Conservation (phyloP, 2,329 filamentous ascomycete genomes). For the Penicillium decumbens region DNA sequence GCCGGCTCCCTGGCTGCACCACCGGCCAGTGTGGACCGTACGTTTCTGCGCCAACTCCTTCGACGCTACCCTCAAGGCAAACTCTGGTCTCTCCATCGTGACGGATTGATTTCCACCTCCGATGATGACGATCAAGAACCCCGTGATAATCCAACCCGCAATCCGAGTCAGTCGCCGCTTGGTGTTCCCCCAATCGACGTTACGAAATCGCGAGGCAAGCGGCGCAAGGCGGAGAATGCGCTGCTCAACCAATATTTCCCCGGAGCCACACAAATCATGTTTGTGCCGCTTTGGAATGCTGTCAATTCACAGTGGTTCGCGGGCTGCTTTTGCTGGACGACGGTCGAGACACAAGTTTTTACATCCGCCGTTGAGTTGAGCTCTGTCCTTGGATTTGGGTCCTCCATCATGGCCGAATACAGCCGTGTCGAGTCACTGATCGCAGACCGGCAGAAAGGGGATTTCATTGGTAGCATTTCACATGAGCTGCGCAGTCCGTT, state of each 20-base stretch:
- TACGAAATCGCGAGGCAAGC: slow-evolving; percentile 23
- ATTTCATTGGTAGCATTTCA: slow-evolving; percentile 44
- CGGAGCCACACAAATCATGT: slow-evolving; percentile 46
- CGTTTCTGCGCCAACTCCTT: slow-evolving; percentile 35
- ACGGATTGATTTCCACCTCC: slow-evolving; percentile 42
- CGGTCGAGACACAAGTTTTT: slow-evolving; percentile 35
- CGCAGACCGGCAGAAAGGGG: slow-evolving; percentile 42
- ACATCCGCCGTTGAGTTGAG: slow-evolving; percentile 37
- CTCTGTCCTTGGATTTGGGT: slow-evolving; percentile 41
- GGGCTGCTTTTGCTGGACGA: slow-evolving; percentile 45
- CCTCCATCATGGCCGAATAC: slow-evolving; percentile 43
- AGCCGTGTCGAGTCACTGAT: slow-evolving; percentile 42
- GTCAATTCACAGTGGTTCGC: slow-evolving; percentile 46
- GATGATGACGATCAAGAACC: slow-evolving; percentile 42
- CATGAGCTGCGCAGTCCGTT: slow-evolving; percentile 43
- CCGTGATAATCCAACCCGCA: slow-evolving; percentile 9
- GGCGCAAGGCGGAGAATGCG: slow-evolving; percentile 36
- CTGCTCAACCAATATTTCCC: slow-evolving; percentile 46
- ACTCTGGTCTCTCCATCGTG: slow-evolving; percentile 47
- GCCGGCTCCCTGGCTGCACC: slow-evolving; percentile 26
- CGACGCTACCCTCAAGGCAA: slow-evolving; percentile 47
- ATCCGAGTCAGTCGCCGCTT: slow-evolving; percentile 8
- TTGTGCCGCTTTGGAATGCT: slow-evolving; percentile 51
- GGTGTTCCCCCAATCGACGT: slow-evolving; percentile 11
- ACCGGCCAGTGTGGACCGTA: slow-evolving; percentile 30